These are phyloP conservation scores for Elongisporangium senticosum DNA, from an alignment of 352 stramenopile species.

Conservation along the genomic window DNA sequence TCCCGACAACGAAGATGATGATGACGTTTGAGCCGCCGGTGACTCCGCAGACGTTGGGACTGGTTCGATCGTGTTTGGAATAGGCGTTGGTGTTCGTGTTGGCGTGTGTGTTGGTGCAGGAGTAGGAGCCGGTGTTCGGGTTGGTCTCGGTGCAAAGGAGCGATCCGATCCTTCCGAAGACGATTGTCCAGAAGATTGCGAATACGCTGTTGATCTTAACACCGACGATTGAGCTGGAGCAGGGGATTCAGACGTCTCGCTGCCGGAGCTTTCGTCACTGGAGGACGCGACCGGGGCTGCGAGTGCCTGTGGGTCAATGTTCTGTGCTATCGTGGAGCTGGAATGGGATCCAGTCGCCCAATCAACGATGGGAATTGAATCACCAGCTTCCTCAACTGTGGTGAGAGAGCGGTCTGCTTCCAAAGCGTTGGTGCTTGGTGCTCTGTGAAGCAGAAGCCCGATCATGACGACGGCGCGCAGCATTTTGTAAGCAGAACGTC, in stretches of 20 bases:
- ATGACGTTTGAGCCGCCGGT: not conserved
- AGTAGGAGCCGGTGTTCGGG: not conserved
- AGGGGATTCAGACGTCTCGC: not conserved
- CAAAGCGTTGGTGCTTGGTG: not conserved
- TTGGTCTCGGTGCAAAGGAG: not conserved
- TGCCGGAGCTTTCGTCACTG: not conserved
- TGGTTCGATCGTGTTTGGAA: not conserved
- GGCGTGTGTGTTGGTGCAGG: not conserved
- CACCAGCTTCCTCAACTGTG: not conserved
- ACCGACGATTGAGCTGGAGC: not conserved
- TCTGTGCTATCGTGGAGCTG: not conserved
- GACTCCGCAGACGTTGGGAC: not conserved
- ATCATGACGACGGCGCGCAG: not conserved
- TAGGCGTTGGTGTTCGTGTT: not conserved
- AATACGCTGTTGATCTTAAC: not conserved
- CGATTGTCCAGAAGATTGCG: not conserved
- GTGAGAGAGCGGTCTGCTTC: not conserved
- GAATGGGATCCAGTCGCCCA: not conserved
- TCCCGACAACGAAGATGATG: not conserved
- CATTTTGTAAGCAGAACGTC: not conserved
- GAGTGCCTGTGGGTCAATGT: not conserved
- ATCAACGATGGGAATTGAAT: not conserved
- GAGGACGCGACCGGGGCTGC: not conserved
- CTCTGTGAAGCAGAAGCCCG: not conserved
- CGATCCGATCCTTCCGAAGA: not conserved